Evolutionary conservation across 495 filamentous ascomycete species (phyloP), one percentile per base, ranked within the genome.

Genomic region (Haplographium delicatum): DNA sequence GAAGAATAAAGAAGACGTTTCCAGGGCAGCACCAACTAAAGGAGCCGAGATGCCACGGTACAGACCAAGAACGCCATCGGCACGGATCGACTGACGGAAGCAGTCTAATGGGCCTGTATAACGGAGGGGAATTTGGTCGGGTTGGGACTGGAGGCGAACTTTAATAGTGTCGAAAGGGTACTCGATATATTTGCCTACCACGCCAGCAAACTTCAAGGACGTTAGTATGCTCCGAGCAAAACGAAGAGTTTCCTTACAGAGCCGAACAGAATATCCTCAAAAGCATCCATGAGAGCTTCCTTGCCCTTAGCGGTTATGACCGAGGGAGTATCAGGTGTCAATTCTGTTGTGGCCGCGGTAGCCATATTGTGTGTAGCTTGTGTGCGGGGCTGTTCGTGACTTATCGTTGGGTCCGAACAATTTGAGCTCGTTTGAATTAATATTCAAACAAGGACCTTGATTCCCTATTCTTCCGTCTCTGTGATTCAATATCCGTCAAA

Each of bases 121-220:
- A 16, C 78, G 84, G 11, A 89, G 80, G 23, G 91, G 89, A 1
- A 85, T 75, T 51, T 85, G 79, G 60, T 89, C 84, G 6, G 89
- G 88, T 65, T 96, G 93, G 3, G 84, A 84, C 63, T 89, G 85
- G 4, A 89, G 70, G 20, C 80, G 72, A 41, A 82, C 93, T 73
- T 99, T 99, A 58, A 99, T 84, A 0, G 94, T 99, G 71, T 99
- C 94, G 67, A 97, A 97, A 25, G 94, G 94, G 64, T 94, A 99
- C 62, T 99, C 94, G 60, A 99, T 88, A 54, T 88, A 80, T 72
- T 99, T 99, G 53, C 93, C 94, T 19, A 86, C 85, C 48, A 93
- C 83, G 51, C 94, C 94, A 33, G 91, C 91, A 20, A 81, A 65
- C 87, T 90, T 56, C 1, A n/a, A 19, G 10, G 46, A 25, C 40